Conservation (phyloP, 371 early-diverging fungal genomes). For the Circinella minor region DNA sequence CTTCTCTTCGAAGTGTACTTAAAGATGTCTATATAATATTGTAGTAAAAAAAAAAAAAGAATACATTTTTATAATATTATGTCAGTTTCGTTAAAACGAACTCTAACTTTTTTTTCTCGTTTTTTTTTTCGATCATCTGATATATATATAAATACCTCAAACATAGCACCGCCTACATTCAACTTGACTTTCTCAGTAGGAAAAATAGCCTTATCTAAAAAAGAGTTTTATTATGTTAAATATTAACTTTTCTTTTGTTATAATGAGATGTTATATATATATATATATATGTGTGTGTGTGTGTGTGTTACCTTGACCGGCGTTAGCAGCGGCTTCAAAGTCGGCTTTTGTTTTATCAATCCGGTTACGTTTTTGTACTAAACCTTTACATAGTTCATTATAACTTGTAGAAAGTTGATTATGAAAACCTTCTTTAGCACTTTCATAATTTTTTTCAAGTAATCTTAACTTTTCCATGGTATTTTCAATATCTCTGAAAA, state of each 20-base stretch:
- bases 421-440: slow-evolving; percentile 27
- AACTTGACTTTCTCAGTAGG: slow-evolving; percentile 36
- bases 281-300: too few species aligned
- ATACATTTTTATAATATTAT: too few species aligned
- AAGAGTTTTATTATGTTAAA: background rate
- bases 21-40: slow-evolving; percentile 31
- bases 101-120: too few species aligned
- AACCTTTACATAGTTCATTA: slow-evolving; percentile 24
- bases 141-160: slow-evolving; percentile 27
- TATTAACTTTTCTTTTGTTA: too few species aligned
- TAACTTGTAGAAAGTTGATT: slow-evolving; percentile 30
- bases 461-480: slow-evolving; percentile 31
- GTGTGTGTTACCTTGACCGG: slow-evolving; percentile 12
- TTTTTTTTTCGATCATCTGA: too few species aligned
- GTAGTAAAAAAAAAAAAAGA: too few species aligned
- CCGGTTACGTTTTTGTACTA: slow-evolving; percentile 31
- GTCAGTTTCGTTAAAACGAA: background rate
- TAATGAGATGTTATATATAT: too few species aligned
- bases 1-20: slow-evolving; percentile 40
- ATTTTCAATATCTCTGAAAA: slow-evolving; percentile 34
- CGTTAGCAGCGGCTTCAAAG: slow-evolving; percentile 13
- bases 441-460: slow-evolving; percentile 32
- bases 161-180: slow-evolving; percentile 45
- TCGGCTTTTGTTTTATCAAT: slow-evolving; percentile 19
- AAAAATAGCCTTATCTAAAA: slow-evolving; percentile 18